Base-by-base conservation (phyloP, 371 early-diverging fungal species). In the Haplosporangium sp. region DNA sequence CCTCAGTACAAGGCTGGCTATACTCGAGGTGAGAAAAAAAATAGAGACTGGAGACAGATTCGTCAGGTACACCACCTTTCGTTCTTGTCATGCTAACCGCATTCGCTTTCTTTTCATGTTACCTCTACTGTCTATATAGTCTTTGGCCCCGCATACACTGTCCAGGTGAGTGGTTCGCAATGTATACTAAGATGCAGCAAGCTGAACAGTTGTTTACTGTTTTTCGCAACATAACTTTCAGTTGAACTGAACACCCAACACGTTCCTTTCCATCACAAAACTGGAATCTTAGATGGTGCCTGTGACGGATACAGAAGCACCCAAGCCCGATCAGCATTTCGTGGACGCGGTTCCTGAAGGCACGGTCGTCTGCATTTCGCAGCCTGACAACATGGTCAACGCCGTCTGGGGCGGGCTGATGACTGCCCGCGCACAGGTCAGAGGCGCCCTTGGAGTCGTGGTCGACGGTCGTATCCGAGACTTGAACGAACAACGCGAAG, bases 321-420 rank as follows among this genome's bases (percentile, higher is more conserved):
- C 80, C 6, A 69, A 71, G 67, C 64, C 69, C 14, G 55, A 60
- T 4, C 69, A 79, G 29, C 70, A 56, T 62, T 81, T 89, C 88
- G 90, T 81, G 1, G 91, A 91, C 75, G 81, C 85, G 10, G 84
- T 85, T 48, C 83, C 85, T 6, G 83, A 82, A 59, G 86, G 83
- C 2, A 85, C 85, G 16, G 86, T 94, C 37, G 73, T 95, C 36
- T 89, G 94, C 57, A 86, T 94, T 52, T 88, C 89, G 40, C 87
- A 90, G n/a, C 93, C 93, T 21, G 55, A 83, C 55, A 81, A 83
- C 73, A 79, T 74, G 62, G 58, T 86, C 55, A 93, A 94, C 68
- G 95, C 94, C 11, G 90, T 91, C 20, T 94, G 92, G 90, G 95
- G 95, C 16, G 94, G 94, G 6, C 83, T 94, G 23, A 91, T 94